Conservation (phyloP, 2,329 filamentous ascomycete genomes). For the Periconia sp. region DNA sequence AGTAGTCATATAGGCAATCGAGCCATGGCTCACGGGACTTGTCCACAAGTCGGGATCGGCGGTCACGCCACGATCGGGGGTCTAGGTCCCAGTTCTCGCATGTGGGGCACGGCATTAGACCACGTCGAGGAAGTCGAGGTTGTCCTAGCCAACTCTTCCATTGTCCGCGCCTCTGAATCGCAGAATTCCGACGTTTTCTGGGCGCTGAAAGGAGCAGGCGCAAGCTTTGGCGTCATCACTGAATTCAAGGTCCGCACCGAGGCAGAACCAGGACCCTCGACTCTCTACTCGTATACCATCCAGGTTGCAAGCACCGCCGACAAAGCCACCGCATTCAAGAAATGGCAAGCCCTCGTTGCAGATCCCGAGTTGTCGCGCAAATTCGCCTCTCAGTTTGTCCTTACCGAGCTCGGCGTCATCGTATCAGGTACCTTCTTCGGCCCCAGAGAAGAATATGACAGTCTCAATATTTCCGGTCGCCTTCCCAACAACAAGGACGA, state of each 20-base stretch:
- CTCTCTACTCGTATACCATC: conserved; percentile 42
- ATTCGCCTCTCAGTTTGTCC: conserved; percentile 40
- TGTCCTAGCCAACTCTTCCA: conserved; percentile 48
- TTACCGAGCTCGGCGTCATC: conserved; percentile 38
- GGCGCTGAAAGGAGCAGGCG: conserved; percentile 50
- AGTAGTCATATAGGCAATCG: no score
- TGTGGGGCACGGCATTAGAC: conserved; percentile 43
- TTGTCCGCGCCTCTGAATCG: conserved; percentile 45
- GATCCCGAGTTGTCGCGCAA: conserved; percentile 40
- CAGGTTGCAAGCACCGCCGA: conserved; percentile 24
- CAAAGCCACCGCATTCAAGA: conserved; percentile 41
- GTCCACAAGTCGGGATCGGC: conserved; percentile 43
- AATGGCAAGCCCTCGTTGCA: conserved; percentile 42
- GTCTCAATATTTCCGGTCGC: conserved; percentile 35
- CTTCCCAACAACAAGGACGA: conserved; percentile 28
- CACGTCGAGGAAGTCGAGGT: conserved; percentile 44
- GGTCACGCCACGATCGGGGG: conserved; percentile 47
- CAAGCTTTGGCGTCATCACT: conserved; percentile 51
- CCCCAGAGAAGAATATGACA: conserved; percentile 37
- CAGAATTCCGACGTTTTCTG: conserved; percentile 51
- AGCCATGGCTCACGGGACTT: conserved; percentile 57
- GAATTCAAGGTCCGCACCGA: conserved; percentile 48
- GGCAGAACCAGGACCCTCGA: conserved; percentile 37
- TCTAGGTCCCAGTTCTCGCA: conserved; percentile 38
- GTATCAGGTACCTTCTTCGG: conserved; percentile 45